Conservation (phyloP, 2,329 filamentous ascomycete species). For the Chaetomium olivaceum region DNA sequence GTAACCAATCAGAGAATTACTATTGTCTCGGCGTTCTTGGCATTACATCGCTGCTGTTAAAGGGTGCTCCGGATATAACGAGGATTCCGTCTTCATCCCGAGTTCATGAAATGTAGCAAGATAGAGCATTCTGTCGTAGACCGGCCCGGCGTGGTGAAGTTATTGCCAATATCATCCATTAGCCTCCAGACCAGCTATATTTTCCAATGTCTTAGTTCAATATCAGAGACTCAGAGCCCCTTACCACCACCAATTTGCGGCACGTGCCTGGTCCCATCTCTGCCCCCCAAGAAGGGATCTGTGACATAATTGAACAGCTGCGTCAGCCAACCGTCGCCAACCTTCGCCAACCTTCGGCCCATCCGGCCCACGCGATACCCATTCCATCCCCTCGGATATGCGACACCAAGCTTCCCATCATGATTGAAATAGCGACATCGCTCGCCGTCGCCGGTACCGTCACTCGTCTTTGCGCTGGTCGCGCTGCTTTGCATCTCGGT, state of each 20-base stretch:
- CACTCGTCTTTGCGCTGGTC: slow-evolving; percentile 73
- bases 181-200: background rate
- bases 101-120: background rate
- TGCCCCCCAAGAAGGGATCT: slow-evolving; percentile 3
- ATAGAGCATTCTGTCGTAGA: background rate
- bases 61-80: background rate
- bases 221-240: background rate
- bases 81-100: background rate
- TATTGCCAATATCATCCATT: background rate
- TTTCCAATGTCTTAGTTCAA: background rate
- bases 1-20: background rate
- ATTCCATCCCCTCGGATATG: slow-evolving; percentile 21
- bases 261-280: background rate
- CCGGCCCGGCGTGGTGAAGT: background rate
- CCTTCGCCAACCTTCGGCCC: background rate
- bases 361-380: background rate
- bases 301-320: slow-evolving; percentile 24
- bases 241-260: background rate
- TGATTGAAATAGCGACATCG: slow-evolving; percentile 28
- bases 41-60: background rate
- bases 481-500: slow-evolving; percentile 73
- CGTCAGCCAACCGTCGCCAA: slow-evolving; percentile 9
- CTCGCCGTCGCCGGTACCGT: slow-evolving; percentile 65
- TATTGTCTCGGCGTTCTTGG: background rate
- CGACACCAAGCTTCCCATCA: slow-evolving; percentile 18